Conservation (phyloP, 192 early-diverging fungal genomes). For the Bifiguratus adelaidae region DNA sequence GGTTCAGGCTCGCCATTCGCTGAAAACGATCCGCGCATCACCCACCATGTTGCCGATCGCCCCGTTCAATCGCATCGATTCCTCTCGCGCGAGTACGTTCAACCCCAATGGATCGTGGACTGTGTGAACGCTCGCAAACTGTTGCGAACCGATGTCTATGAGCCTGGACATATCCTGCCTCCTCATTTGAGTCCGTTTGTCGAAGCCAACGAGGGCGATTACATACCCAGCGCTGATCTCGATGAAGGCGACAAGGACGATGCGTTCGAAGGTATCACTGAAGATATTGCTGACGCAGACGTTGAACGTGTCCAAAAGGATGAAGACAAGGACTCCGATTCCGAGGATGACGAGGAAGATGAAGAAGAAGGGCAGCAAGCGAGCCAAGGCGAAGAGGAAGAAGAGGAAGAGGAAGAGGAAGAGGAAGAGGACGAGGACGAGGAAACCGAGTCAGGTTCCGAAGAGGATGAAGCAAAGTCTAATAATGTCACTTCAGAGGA, state of each 20-base stretch:
- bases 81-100: constrained; percentile 67
- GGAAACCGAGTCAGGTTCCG: constrained; percentile 9
- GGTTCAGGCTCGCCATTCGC: constrained; percentile 70
- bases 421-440: constrained; percentile 15
- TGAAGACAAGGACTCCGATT: constrained; percentile 20
- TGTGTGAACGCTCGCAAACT: constrained; percentile 78
- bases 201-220: constrained; percentile 73
- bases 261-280: constrained; percentile 52
- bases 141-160: constrained; percentile 51
- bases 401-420: constrained; percentile 14
- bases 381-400: constrained; percentile 2
- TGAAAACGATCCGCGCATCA: constrained; percentile 77
- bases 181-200: constrained; percentile 95
- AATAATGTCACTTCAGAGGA: background rate
- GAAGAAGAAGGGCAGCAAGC: too few relatives aligned
- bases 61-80: constrained; percentile 54
- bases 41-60: constrained; percentile 83
- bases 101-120: constrained; percentile 99
- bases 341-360: constrained; percentile 25
- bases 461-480: constrained; percentile 12
- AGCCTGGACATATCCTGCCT: constrained; percentile 71
- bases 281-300: constrained; percentile 47
- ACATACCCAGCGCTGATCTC: constrained; percentile 53
- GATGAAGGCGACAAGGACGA: constrained; percentile 30
- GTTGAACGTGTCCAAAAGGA: constrained; percentile 31